phyloP scores from a whole-genome alignment of 768 basidiomycete genomes.

The Russula olivacea region DNA sequence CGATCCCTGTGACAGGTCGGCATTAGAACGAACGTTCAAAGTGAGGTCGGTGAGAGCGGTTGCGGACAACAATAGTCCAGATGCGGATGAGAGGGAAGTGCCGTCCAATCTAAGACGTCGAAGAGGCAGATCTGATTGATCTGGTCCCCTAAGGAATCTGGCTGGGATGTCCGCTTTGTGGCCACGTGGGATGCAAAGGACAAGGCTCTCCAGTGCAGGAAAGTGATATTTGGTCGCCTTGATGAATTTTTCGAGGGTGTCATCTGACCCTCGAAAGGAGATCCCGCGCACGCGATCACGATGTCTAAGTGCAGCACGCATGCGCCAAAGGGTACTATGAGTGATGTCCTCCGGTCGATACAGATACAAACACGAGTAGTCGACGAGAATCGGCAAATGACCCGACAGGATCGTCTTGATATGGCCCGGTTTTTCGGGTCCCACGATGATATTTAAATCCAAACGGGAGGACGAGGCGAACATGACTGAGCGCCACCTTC shows the following conservation, averaged over 20 bases:
- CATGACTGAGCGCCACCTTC: background rate
- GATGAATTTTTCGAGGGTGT: background rate
- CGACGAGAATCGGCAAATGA: background rate
- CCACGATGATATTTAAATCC: background rate
- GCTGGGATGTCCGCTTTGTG: background rate
- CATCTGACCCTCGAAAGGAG: background rate
- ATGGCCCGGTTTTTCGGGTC: background rate
- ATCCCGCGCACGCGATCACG: background rate
- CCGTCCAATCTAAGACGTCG: background rate
- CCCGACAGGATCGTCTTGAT: background rate
- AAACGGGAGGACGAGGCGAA: constrained; percentile 1
- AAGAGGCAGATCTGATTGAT: background rate
- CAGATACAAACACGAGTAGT: background rate
- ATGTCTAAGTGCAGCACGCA: background rate
- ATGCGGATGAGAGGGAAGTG: background rate
- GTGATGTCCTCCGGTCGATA: background rate
- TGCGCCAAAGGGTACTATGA: background rate
- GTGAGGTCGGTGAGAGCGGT: background rate
- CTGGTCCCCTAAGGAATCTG: background rate
- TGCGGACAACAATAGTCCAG: background rate
- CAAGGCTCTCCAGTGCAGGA: constrained; percentile 3
- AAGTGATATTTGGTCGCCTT: background rate
- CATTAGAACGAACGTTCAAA: background rate
- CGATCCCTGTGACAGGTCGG: background rate
- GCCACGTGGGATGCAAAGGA: accelerated